These are phyloP conservation scores for Pichia scutulata DNA, from an alignment of 805 yeast species.

Conservation along the genomic window DNA sequence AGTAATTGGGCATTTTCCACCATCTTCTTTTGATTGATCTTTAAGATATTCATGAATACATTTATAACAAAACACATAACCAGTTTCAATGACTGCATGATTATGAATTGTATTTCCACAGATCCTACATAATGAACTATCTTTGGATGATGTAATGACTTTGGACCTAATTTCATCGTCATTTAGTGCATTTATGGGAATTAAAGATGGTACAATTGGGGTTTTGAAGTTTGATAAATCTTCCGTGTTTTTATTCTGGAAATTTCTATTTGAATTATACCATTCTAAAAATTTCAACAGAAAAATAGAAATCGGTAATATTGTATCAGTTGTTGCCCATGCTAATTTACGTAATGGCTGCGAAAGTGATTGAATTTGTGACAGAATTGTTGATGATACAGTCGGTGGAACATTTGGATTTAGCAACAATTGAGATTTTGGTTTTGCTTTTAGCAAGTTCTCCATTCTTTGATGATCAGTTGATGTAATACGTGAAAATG, in stretches of 20 bases:
- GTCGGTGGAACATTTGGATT: slow-evolving; percentile 3
- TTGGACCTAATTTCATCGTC: slow-evolving; percentile 11
- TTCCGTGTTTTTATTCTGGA: slow-evolving; percentile 42
- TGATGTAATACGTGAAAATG: slow-evolving; percentile 54
- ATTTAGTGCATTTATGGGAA: not conserved
- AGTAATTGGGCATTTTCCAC: slow-evolving; percentile 81
- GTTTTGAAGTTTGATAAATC: slow-evolving; percentile 19
- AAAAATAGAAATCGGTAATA: slow-evolving; percentile 78
- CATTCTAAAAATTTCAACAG: slow-evolving; percentile 80
- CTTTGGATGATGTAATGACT: slow-evolving; percentile 24
- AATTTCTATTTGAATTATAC: slow-evolving; percentile 80
- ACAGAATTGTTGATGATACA: not conserved
- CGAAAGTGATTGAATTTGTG: slow-evolving; percentile 1
- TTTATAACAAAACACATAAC: slow-evolving; percentile 81
- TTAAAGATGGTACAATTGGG: slow-evolving; percentile 5
- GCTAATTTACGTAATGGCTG: slow-evolving; percentile 22
- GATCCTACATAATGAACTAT: slow-evolving; percentile 46
- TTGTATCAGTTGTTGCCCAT: slow-evolving; percentile 29
- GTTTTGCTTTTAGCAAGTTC: not conserved
- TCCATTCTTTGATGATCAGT: slow-evolving; percentile 41
- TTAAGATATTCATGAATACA: slow-evolving; percentile 67
- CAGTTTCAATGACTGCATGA: slow-evolving; percentile 88
- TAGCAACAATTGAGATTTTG: not conserved
- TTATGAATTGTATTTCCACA: slow-evolving; percentile 60
- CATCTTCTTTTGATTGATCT: slow-evolving; percentile 37